Conservation (phyloP, 441 rosid genomes). For the Erodium texanum region DNA sequence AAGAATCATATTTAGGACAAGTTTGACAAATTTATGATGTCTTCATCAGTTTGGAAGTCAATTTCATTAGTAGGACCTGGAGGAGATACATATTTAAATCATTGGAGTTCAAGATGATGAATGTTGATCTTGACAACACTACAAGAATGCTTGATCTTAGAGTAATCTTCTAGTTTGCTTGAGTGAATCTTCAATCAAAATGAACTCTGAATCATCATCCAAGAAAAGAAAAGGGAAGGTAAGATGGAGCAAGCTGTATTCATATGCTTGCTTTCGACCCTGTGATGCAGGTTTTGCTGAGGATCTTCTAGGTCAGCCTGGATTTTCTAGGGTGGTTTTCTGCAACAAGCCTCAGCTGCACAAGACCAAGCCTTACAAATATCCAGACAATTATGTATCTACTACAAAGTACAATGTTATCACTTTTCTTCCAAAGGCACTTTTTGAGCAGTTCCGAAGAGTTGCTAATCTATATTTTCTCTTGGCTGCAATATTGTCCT, state of each 20-base stretch:
- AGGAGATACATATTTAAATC: too few relatives aligned
- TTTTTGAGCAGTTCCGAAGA: conserved; percentile 93
- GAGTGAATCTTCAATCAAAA: conserved; percentile 1
- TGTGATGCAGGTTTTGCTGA: conserved; percentile 17
- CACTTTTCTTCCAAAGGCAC: conserved; percentile 72
- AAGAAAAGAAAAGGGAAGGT: conserved; percentile 27
- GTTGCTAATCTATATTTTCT: conserved; percentile 89
- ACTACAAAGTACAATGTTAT: conserved; percentile 74
- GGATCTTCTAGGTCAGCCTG: conserved; percentile 44
- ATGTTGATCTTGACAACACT: background rate
- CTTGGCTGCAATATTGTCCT: conserved; percentile 62
- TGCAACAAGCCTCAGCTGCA: conserved; percentile 67
- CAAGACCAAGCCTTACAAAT: conserved; percentile 45
- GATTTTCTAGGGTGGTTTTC: conserved; percentile 73
- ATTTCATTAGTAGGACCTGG: background rate
- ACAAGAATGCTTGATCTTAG: background rate
- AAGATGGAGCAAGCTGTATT: conserved; percentile 47
- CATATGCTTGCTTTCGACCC: conserved; percentile 43
- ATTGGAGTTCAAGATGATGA: background rate
- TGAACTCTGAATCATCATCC: conserved; percentile 17
- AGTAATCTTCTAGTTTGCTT: background rate
- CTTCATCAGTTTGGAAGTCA: conserved; percentile 4
- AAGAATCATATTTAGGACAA: background rate
- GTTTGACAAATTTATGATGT: background rate
- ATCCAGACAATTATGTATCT: conserved; percentile 55